These are phyloP conservation scores for Sporothrix dimorphospora DNA, from an alignment of 2,329 filamentous ascomycete genomes.

Conservation along the genomic window DNA sequence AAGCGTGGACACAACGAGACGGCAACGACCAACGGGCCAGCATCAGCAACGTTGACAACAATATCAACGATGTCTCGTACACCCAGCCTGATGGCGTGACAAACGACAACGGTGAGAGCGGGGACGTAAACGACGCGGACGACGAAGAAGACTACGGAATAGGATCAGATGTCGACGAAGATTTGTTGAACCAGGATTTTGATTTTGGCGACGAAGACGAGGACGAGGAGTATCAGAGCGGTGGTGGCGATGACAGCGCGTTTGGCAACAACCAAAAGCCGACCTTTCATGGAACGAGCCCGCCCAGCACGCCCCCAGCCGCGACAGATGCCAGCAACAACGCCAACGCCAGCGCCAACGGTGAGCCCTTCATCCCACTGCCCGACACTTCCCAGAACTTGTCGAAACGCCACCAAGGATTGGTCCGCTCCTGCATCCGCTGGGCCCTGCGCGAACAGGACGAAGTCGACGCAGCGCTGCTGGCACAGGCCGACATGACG, in stretches of 20 bases:
- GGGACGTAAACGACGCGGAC: slow-evolving; percentile 43
- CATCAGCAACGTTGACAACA: not conserved
- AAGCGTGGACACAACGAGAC: slow-evolving; percentile 34
- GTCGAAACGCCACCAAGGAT: slow-evolving; percentile 24
- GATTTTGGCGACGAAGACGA: slow-evolving; percentile 27
- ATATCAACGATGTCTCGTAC: slow-evolving; percentile 8
- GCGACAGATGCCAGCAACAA: not conserved
- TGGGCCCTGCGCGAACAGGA: slow-evolving; percentile 34
- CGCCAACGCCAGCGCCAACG: not conserved
- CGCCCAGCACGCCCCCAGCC: not conserved
- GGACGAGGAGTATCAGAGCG: not conserved
- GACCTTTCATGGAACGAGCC: not conserved
- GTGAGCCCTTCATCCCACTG: not conserved
- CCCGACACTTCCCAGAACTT: slow-evolving; percentile 9
- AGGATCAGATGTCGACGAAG: slow-evolving; percentile 5
- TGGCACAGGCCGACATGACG: slow-evolving; percentile 28
- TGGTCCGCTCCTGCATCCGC: slow-evolving; percentile 31
- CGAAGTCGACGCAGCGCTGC: slow-evolving; percentile 28
- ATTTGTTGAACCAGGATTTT: slow-evolving; percentile 32
- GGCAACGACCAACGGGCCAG: slow-evolving; percentile 42
- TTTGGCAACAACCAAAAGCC: not conserved
- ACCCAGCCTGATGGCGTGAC: not conserved
- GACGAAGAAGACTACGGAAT: not conserved
- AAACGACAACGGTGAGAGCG: slow-evolving; percentile 29
- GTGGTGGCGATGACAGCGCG: not conserved